phyloP scores from a whole-genome alignment of 768 basidiomycete genomes.

The Fomitopsis serialis region DNA sequence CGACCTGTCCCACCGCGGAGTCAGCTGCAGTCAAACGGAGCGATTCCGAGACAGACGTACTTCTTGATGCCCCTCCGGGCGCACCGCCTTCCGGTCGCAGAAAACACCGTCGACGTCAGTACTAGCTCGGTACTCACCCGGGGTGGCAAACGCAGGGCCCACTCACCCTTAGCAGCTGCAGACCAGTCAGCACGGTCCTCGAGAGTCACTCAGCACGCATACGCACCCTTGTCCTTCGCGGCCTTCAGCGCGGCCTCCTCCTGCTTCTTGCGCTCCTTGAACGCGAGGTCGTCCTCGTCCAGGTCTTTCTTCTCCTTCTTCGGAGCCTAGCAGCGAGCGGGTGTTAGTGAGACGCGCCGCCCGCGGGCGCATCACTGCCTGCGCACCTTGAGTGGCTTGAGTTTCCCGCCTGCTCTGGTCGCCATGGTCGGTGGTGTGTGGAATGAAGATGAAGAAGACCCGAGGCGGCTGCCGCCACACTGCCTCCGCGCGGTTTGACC shows the following conservation, averaged over 20 bases:
- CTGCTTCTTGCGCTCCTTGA: conserved; percentile 73
- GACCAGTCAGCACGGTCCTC: background rate
- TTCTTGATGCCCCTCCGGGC: conserved; percentile 83
- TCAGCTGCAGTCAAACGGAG: background rate
- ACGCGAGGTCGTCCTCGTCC: conserved; percentile 63
- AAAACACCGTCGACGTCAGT: conserved; percentile 8
- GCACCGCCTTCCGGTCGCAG: conserved; percentile 47
- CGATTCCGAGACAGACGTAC: conserved; percentile 30
- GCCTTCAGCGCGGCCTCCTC: conserved; percentile 71
- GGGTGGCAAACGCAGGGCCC: conserved; percentile 2
- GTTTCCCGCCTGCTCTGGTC: conserved; percentile 53
- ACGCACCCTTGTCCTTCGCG: conserved; percentile 66
- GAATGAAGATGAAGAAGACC: too few species aligned
- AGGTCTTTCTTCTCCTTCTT: conserved; percentile 79
- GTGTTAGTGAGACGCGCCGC: background rate
- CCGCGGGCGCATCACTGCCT: background rate
- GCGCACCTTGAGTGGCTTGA: conserved; percentile 79
- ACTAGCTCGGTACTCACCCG: conserved; percentile 2
- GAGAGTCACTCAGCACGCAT: background rate
- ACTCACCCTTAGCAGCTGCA: conserved; percentile 51
- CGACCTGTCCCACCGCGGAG: background rate
- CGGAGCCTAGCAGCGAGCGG: conserved; percentile 47
- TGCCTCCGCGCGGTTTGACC: too few species aligned
- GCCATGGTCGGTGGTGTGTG: background rate
- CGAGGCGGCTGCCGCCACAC: too few species aligned